These are phyloP conservation scores for Amesomyces nigricolor DNA, from an alignment of 2,329 filamentous ascomycete species.

Conservation along the genomic window DNA sequence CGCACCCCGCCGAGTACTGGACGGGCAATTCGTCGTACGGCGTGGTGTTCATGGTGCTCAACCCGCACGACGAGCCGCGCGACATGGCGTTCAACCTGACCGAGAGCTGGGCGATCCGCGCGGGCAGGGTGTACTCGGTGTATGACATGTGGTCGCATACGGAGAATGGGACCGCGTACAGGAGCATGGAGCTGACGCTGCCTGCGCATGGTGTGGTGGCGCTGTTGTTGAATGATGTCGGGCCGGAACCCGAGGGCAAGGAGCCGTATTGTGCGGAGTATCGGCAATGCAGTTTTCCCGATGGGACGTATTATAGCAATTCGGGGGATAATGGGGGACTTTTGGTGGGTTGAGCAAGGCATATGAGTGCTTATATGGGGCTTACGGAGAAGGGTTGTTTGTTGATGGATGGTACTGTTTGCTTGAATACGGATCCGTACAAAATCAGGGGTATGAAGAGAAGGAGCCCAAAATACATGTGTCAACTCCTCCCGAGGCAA, in stretches of 20 bases:
- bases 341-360: too few relatives aligned
- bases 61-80: background rate
- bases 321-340: background rate
- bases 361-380: too few relatives aligned
- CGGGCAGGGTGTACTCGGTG: slow-evolving; percentile 12
- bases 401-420: too few relatives aligned
- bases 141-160: slow-evolving; percentile 19
- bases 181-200: slow-evolving; percentile 7
- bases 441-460: too few relatives aligned
- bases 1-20: background rate
- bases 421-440: too few relatives aligned
- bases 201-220: slow-evolving; percentile 14
- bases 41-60: slow-evolving; percentile 4
- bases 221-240: slow-evolving; percentile 13
- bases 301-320: slow-evolving; percentile 13
- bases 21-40: slow-evolving; percentile 5
- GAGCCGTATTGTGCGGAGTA: slow-evolving; percentile 12
- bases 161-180: slow-evolving; percentile 5
- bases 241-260: slow-evolving; percentile 6
- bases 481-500: too few relatives aligned
- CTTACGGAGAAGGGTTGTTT: too few relatives aligned
- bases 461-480: too few relatives aligned
- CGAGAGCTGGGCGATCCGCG: slow-evolving; percentile 17
- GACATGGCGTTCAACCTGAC: slow-evolving; percentile 14
- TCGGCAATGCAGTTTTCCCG: slow-evolving; percentile 13